Evolutionary conservation across 2,329 filamentous ascomycete species (phyloP), one percentile per base, ranked within the genome.

Genomic region (Aspergillus glaucus): DNA sequence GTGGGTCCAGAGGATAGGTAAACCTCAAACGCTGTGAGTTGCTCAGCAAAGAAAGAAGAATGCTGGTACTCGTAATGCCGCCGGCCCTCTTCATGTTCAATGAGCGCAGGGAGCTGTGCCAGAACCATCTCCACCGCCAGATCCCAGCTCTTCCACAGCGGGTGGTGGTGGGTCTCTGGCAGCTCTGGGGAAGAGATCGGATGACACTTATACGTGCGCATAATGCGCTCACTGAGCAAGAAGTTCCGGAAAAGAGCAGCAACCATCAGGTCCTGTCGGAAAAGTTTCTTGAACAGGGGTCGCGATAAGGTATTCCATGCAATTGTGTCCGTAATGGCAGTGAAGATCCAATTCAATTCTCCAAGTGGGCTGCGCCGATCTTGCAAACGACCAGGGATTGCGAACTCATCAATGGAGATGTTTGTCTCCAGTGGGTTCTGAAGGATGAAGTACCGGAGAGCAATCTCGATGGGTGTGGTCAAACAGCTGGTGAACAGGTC

Each of bases 301-400:
- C 92, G 86, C 3, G 91, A 88, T 3, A 98, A 74, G 4, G 89
- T 94, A 28, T 95, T 97, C 93, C 93, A 98, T 0, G 93, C 93
- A 61, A 98, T 98, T 1, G 92, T 97, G 66, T 98, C 93, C 0
- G 93, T 98, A 56, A 98, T 97, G 47, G 93, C 93, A 0, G 93
- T 98, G 64, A 98, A 97, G 32, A 98, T 98, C 93, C 93, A 98
- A 63, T 98, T 98, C 12, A 98, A 76, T 71, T 98, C 93, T 53
- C 93, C 93, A 30, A 98, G 79, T 7, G 93, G 93, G 44, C 93
- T 97, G 62, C 93, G 80, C 51, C 93, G 81, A 70, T 98, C 93
- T 63, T 95, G 92, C 39, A 97, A 80, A 53, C 90, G 85, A 30
- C 93, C 93, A 2, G 92, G 91, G 15, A 98, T 86, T 67, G 89